Evolutionary conservation across 331 rosid genomes (phyloP).

Genomic region (Rhamnella rubrinervis): DNA sequence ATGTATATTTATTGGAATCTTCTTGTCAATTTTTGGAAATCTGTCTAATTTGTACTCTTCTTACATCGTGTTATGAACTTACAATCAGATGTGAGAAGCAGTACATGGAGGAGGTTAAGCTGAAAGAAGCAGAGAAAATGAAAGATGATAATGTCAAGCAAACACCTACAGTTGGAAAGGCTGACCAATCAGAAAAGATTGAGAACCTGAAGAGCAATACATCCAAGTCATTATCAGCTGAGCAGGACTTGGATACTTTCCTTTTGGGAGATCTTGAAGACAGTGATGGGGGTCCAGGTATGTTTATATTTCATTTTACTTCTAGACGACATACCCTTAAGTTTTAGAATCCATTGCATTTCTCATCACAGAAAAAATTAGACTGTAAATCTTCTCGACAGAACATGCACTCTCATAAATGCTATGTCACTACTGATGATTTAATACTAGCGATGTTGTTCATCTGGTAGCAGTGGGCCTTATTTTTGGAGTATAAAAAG

Average conservation of each 20-base stretch:
- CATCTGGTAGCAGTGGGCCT: too few species aligned
- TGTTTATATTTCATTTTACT: slow-evolving; percentile 17
- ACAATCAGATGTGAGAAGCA: slow-evolving; percentile 75
- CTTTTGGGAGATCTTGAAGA: slow-evolving; percentile 99
- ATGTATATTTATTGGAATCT: neutral
- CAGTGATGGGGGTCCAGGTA: slow-evolving; percentile 87
- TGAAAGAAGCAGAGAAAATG: slow-evolving; percentile 58
- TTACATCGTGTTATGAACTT: slow-evolving; percentile 15
- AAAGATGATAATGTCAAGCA: slow-evolving; percentile 43
- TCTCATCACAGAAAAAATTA: neutral
- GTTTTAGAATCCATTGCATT: neutral
- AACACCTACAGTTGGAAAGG: slow-evolving; percentile 42
- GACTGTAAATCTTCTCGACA: neutral
- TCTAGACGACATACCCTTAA: neutral
- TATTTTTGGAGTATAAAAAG: too few species aligned
- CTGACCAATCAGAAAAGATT: slow-evolving; percentile 54
- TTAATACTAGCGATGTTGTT: too few species aligned
- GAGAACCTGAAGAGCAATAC: slow-evolving; percentile 52
- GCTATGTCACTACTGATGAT: too few species aligned
- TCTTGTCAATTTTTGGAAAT: neutral
- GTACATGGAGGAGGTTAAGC: slow-evolving; percentile 79
- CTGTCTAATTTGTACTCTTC: neutral
- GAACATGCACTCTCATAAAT: neutral
- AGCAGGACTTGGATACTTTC: slow-evolving; percentile 89
- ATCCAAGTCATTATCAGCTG: slow-evolving; percentile 70